Percentiles rank a stretch among this genome's conserved stretches.
Conservation (phyloP, 306 rosid species). For the Pueraria montana region DNA sequence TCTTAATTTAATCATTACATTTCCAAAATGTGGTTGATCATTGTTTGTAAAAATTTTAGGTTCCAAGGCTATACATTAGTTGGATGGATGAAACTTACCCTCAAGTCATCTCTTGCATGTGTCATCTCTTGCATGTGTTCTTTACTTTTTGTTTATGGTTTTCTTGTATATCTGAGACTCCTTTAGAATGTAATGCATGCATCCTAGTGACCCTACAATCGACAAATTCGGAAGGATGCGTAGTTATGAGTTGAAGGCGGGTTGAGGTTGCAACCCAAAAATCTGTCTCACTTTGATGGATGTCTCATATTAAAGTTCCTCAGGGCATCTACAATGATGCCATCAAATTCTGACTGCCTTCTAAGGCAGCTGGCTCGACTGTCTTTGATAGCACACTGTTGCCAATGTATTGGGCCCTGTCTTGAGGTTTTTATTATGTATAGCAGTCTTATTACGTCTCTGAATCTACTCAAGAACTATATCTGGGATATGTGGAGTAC, state of each 20-base stretch:
- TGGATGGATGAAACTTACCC: slow-evolving; percentile 2
- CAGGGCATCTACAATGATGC: neutral
- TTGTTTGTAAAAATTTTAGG: neutral
- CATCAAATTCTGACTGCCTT: neutral
- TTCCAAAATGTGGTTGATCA: slow-evolving; percentile 4
- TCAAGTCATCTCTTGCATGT: neutral
- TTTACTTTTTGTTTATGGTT: neutral
- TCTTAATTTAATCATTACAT: slow-evolving; percentile 4
- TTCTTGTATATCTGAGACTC: neutral
- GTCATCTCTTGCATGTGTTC: too few species aligned
- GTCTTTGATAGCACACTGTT: neutral
- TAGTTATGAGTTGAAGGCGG: neutral
- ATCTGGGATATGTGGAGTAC: neutral
- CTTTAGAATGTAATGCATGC: neutral
- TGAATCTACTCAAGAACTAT: too few species aligned
- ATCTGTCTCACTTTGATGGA: neutral
- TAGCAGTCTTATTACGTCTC: neutral
- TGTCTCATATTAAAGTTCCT: neutral
- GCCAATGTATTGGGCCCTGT: neutral
- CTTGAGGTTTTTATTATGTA: neutral
- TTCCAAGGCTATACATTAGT: neutral
- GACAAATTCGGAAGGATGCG: neutral
- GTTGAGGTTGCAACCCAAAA: neutral
- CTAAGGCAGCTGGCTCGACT: neutral
- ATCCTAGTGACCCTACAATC: neutral